These are phyloP conservation scores for Truncatella angustata DNA, from an alignment of 2,329 filamentous ascomycete genomes.

Conservation along the genomic window DNA sequence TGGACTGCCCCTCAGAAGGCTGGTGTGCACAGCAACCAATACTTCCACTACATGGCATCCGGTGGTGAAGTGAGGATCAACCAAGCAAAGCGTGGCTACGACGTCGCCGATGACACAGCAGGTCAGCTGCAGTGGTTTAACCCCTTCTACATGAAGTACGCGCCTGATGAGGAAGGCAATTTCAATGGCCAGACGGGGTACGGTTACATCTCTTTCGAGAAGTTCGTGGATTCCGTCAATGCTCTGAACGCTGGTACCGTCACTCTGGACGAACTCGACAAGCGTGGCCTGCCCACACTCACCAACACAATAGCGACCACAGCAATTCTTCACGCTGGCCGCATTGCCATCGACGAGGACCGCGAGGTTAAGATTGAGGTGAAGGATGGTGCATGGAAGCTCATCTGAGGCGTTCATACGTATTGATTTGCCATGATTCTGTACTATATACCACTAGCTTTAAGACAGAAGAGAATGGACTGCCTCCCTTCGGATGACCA, in stretches of 20 bases:
- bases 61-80: conserved; percentile 85
- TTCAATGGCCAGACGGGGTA: conserved; percentile 90
- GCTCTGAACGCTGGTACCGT: conserved; percentile 72
- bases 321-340: conserved; percentile 84
- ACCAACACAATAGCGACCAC: conserved; percentile 89
- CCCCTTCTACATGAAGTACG: conserved; percentile 94
- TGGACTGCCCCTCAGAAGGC: conserved; percentile 94
- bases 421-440: not conserved
- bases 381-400: conserved; percentile 64
- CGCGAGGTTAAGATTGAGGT: conserved; percentile 73
- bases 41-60: conserved; percentile 90
- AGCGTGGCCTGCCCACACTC: conserved; percentile 78
- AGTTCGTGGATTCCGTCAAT: conserved; percentile 86
- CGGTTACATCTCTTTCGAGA: conserved; percentile 92
- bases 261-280: conserved; percentile 74
- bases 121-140: conserved; percentile 82
- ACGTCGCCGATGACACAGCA: conserved; percentile 78
- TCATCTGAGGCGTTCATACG: conserved; percentile 42
- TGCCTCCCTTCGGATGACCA: no score
- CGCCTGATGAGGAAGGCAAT: conserved; percentile 91
- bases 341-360: conserved; percentile 79
- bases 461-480: no score
- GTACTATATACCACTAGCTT: not conserved
- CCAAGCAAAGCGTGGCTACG: conserved; percentile 92
- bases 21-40: conserved; percentile 92